Base-by-base conservation (phyloP, 2,329 filamentous ascomycete genomes). In the Sclerotinia trifoliorum region DNA sequence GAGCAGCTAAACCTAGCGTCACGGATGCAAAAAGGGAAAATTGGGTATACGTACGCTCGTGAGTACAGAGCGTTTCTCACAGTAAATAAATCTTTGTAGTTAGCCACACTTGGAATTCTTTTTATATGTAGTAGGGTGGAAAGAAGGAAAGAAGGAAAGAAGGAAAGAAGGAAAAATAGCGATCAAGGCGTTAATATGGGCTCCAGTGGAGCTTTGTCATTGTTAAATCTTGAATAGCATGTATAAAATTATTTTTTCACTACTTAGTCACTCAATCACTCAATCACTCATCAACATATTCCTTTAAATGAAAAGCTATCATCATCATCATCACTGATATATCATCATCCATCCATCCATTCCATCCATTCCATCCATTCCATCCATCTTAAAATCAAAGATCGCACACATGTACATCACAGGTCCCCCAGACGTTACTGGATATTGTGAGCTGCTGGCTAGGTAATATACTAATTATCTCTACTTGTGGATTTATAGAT, bases 151-250 rank as follows among this genome's bases (percentile, higher is more conserved):
- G 44, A 32, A 48, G 44, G 26, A 44, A 48, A 61, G 29, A 24
- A 48, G 44, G 26, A 44, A 54, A n/a, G 44, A 32, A 48, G 44
- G 26, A 44, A 48, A 61, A 48, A n/a, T 61, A 61, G 57, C 26
- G 29, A 48, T 48, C 10, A 32, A 48, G 57, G 42, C 57, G 42
- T 32, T 10, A 8, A 48, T 56, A 35, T 29, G 42, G 57, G 17
- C n/a, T 60, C 10, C 10, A 61, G 26, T 46, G 42, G 57, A 21
- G 57, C 32, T 61, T 61, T 19, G 35, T 21, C 46, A 19, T 48
- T n/a, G 26, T 60, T 4, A n/a, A 26, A 54, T 21, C 6, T n/a
- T 35, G 19, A 48, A n/a, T 32, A 35, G 21, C 2, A 3, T 48
- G 26, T n/a, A 46, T 44, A 58, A 19, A 48, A 17, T 24, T 11